Conservation (phyloP, 2,329 filamentous ascomycete genomes). For the Arachnopeziza araneosa region DNA sequence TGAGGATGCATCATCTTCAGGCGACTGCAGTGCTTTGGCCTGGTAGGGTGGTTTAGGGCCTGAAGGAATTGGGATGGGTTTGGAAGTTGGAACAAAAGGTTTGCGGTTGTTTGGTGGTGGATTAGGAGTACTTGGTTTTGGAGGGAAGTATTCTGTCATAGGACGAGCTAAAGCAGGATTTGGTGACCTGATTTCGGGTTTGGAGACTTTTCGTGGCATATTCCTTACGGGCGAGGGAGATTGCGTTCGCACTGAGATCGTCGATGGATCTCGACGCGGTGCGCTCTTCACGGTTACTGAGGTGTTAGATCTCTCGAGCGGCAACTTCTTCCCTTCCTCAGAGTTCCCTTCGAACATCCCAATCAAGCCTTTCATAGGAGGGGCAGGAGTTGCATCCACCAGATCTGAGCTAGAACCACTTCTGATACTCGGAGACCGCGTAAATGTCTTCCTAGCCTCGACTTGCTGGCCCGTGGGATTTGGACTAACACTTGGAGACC, state of each 20-base stretch:
- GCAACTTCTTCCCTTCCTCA: slow-evolving; percentile 8
- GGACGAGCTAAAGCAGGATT: neutral
- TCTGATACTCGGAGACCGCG: slow-evolving; percentile 15
- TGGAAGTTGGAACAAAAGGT: slow-evolving; percentile 7
- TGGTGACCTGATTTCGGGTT: slow-evolving; percentile 14
- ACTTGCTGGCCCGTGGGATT: slow-evolving; percentile 32
- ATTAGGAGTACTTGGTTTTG: neutral
- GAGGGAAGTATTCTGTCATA: neutral
- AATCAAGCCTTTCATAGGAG: slow-evolving; percentile 59
- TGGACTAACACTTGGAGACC: slow-evolving; percentile 49
- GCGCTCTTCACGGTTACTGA: slow-evolving; percentile 13
- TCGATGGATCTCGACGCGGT: neutral
- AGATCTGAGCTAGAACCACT: slow-evolving; percentile 28
- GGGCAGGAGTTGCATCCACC: slow-evolving; percentile 52
- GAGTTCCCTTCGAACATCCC: slow-evolving; percentile 55
- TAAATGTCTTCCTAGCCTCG: slow-evolving; percentile 1
- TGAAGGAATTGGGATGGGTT: slow-evolving; percentile 18
- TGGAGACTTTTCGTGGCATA: neutral
- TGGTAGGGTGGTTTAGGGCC: slow-evolving; percentile 1
- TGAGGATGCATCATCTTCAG: slow-evolving; percentile 23
- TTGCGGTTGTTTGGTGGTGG: neutral
- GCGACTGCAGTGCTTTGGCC: neutral
- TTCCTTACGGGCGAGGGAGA: slow-evolving; percentile 6
- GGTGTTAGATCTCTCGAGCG: slow-evolving; percentile 7
- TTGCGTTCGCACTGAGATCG: neutral